Percentiles rank a stretch among this genome's conserved stretches.
phyloP scores from a whole-genome alignment of 2,329 filamentous ascomycete species.

The Colletotrichum graminicola region DNA sequence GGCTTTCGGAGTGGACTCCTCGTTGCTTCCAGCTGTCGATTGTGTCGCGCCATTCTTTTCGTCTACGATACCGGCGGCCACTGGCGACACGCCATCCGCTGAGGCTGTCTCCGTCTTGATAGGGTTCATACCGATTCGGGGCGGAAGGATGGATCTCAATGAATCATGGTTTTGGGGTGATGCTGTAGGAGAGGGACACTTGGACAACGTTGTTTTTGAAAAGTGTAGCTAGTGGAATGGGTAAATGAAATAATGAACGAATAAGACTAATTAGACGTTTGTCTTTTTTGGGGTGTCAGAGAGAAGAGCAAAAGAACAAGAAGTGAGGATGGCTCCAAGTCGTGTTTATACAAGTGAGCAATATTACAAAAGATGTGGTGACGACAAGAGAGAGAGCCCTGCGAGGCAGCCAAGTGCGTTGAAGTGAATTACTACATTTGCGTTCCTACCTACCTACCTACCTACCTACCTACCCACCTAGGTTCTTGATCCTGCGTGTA shows the following conservation, averaged over 20 bases:
- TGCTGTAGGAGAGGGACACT: neutral
- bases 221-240: neutral
- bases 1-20: conserved; percentile 49
- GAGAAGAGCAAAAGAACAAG: neutral
- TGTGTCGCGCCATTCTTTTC: conserved; percentile 17
- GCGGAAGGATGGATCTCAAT: neutral
- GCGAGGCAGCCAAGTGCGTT: neutral
- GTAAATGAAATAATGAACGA: neutral
- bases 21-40: conserved; percentile 35
- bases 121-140: conserved; percentile 3
- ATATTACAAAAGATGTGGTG: neutral
- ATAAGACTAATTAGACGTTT: neutral
- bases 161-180: neutral
- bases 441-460: neutral
- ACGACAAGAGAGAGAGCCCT: neutral
- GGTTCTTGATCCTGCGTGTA: conserved; percentile 1
- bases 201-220: neutral
- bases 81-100: conserved; percentile 13
- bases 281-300: neutral
- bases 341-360: conserved; percentile 1
- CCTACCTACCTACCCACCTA: neutral
- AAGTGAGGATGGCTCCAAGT: neutral
- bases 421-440: neutral
- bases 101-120: conserved; percentile 6
- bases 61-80: conserved; percentile 1